Base-by-base conservation (phyloP, 2,329 filamentous ascomycete genomes). In the Diplodia seriata region DNA sequence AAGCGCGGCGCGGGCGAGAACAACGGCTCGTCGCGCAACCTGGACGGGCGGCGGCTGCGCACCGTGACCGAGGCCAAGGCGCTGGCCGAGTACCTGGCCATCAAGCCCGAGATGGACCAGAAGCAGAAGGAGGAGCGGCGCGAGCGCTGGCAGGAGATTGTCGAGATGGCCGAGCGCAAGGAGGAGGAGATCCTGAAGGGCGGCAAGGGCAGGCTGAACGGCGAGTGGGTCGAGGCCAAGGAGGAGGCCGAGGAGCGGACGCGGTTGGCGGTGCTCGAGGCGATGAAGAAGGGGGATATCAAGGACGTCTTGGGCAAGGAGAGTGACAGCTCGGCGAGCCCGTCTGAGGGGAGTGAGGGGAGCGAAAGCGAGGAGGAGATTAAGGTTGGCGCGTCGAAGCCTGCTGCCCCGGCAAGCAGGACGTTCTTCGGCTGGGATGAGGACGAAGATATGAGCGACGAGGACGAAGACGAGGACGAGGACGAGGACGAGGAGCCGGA, bases 71-170 rank as follows among this genome's bases (percentile, higher is more conserved):
- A 99, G 78, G 95, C 95, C 40, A 99, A 99, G 79, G 92, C 93
- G 1, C 84, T 99, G 23, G 95, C 96, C 0, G 94, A 98, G 77
- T 98, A 97, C 75, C 86, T 98, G 1, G 93, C 94, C 2, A 91
- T 97, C 72, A 97, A 98, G 77, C 95, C 96, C 0, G 94, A 97
- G 70, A 97, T 99, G 94, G 95, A 97, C 71, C 89, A 90, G 79
- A 92, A 92, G 76, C 93, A 98, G 78, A 94, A 93, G 75, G 94
- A 97, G 76, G 90, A 91, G 79, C 87, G 93, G 57, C 86, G 91
- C 55, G 89, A 91, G 78, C 84, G 94, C 57, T 97, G 93, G 93
- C 90, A 97, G 78, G 87, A 94, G 75, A 91, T 98, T 67, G 90
- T 98, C 14, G 91, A 94, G 59, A 85, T 90, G 69, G 90, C 95